Evolutionary conservation across 495 filamentous ascomycete species (phyloP).

Genomic region (Bathelium albidoporum): DNA sequence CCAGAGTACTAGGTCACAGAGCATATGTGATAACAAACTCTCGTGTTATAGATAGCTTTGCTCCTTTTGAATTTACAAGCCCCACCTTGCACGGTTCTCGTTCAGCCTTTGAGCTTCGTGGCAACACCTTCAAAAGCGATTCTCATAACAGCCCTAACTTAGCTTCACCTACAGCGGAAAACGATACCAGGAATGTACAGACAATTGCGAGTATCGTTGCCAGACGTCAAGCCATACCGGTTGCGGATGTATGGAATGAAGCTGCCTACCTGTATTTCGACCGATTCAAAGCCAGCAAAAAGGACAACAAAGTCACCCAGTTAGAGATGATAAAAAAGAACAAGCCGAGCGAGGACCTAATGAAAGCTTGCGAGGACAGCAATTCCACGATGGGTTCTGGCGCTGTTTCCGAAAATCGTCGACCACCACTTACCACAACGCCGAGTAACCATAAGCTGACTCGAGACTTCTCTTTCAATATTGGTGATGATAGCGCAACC

Average conservation of each 20-base stretch:
- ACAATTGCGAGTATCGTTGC: not conserved
- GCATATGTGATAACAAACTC: not conserved
- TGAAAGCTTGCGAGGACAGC: not conserved
- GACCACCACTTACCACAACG: not conserved
- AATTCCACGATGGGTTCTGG: not conserved
- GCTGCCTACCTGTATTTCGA: not conserved
- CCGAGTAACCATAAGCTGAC: constrained; percentile 6
- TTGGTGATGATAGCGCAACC: constrained; percentile 20
- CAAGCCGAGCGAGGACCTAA: not conserved
- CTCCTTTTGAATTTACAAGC: not conserved
- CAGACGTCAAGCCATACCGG: not conserved
- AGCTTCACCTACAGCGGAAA: not conserved
- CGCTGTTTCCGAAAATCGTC: not conserved
- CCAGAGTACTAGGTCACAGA: too few species aligned
- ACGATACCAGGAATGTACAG: not conserved
- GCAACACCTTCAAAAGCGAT: not conserved
- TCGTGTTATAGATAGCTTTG: not conserved
- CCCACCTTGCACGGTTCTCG: not conserved
- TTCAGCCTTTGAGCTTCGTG: not conserved
- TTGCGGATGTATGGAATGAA: constrained; percentile 1
- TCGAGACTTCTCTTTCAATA: constrained; percentile 26
- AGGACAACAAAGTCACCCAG: too few species aligned
- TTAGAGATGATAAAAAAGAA: not conserved
- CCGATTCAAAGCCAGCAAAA: not conserved
- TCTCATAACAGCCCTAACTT: not conserved